Evolutionary conservation across 208 protist genomes (phyloP).

Genomic region (Porcisia hertigi): DNA sequence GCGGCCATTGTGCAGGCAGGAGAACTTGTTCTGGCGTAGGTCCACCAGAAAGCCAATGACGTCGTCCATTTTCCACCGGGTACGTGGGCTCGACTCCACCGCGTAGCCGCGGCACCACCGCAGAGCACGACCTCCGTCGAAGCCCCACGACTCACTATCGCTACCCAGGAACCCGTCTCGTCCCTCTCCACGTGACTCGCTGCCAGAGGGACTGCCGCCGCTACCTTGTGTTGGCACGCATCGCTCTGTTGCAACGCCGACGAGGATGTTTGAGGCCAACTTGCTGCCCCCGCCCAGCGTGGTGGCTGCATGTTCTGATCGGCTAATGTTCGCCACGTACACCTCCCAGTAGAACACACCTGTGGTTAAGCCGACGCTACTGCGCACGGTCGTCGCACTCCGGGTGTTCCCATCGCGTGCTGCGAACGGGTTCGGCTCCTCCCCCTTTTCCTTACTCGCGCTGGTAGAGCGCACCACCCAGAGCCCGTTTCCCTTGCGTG

Average conservation of each 20-base stretch:
- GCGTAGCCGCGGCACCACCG: constrained; percentile 67
- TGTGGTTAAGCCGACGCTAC: constrained; percentile 66
- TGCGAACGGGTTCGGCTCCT: constrained; percentile 11
- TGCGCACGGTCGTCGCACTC: constrained; percentile 48
- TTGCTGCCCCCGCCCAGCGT: constrained; percentile 4
- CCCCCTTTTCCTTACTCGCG: constrained; percentile 9
- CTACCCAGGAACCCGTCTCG: constrained; percentile 51
- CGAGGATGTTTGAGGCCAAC: constrained; percentile 28
- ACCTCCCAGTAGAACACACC: constrained; percentile 92
- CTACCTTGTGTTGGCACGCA: constrained; percentile 6
- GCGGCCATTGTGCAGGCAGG: constrained; percentile 73
- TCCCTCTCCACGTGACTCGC: neutral
- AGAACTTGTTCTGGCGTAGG: constrained; percentile 57
- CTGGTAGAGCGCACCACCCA: constrained; percentile 28
- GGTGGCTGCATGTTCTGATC: constrained; percentile 18
- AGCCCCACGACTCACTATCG: constrained; percentile 81
- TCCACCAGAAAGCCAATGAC: constrained; percentile 86
- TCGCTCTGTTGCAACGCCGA: constrained; percentile 71
- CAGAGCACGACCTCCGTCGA: constrained; percentile 54
- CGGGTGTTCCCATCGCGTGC: constrained; percentile 34
- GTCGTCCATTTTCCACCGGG: constrained; percentile 82
- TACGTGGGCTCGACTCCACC: constrained; percentile 59
- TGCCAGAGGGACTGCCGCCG: neutral
- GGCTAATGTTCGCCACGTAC: constrained; percentile 53
- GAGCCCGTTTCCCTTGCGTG: constrained; percentile 33